A percentile compares a stretch with the other conserved stretches of the same genome.
Conservation (phyloP, 176 grass and related monocot genomes). For the Bothriochloa decipiens region DNA sequence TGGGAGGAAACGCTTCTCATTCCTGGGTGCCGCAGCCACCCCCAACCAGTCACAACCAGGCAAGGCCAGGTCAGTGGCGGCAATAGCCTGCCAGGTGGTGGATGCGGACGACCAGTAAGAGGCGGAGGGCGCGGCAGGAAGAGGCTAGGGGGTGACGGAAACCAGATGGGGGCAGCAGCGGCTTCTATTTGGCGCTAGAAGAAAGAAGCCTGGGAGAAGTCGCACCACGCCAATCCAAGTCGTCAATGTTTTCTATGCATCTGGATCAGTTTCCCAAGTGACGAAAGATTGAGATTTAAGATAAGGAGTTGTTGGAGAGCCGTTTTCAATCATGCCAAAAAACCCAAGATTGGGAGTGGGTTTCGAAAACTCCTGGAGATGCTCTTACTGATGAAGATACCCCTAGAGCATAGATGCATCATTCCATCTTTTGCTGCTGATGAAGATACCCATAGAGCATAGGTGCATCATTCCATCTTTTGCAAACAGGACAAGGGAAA, state of each 20-base stretch:
- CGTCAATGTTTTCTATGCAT: not conserved
- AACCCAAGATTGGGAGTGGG: too few relatives aligned
- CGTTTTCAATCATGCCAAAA: not conserved
- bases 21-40: not conserved
- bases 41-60: too few relatives aligned
- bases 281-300: not conserved
- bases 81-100: too few relatives aligned
- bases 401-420: not conserved
- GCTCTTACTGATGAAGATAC: not conserved
- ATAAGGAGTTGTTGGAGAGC: not conserved
- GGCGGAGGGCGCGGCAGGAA: too few relatives aligned
- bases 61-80: too few relatives aligned
- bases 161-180: too few relatives aligned
- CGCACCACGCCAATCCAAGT: not conserved
- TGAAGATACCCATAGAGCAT: too few relatives aligned
- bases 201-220: not conserved
- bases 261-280: not conserved
- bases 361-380: not conserved
- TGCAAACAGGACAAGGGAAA: not conserved
- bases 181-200: too few relatives aligned
- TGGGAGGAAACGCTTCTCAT: too few relatives aligned
- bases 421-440: not conserved
- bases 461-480: too few relatives aligned
- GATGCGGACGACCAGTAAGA: too few relatives aligned
- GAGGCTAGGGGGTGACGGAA: too few relatives aligned